Base-by-base conservation (phyloP, 345 rosid genomes). In the Acer saccharum region DNA sequence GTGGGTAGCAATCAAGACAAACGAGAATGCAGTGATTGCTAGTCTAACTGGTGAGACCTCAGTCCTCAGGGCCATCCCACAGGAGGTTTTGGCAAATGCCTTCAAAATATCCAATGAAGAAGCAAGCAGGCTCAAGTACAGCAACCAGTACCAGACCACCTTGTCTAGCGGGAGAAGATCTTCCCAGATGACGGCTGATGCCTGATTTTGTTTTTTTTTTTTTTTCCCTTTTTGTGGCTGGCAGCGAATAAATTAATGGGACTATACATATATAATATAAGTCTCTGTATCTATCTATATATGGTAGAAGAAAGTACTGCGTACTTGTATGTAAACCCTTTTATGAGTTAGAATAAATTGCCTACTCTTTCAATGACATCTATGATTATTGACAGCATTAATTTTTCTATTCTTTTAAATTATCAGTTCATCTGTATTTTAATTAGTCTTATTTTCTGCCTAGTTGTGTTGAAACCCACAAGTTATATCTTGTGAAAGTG, bases 1-100 rank as follows among this genome's bases (percentile, higher is more conserved):
- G 35, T 91, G 92, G 88, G 68, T 92, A 14, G 50, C 90, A 7
- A 91, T 95, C 85, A 90, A 85, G 85, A 95, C 98, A 50, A 87
- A 86, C 60, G 90, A 81, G 70, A 81, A 83, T 16, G 90, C 93
- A 35, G 80, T 80, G 82, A 65, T 76, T 41, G 82, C 72, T 75
- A 81, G 87, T 0, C 73, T 93, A 1, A 88, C 91, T 0, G 98
- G 98, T 4, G 68, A 65, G 23, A 88, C 88, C 75, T 93, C 92
- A 0, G 85, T 77, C 50, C 10, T 92, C 23, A 65, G 91, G 52
- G 92, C 83, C 4, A 71, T 95, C 67, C 98, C 95, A 0, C 66
- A 57, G 16, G 93, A 87, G 61, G 90, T 95, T 4, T 39, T 92
- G 1, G 89, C 90, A 48, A 86, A 82, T 0, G 87, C 90, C 0